Percentiles rank a stretch among this genome's conserved stretches.
Conservation (phyloP, 2,329 filamentous ascomycete species). For the Pyrenophora tritici-repentis region DNA sequence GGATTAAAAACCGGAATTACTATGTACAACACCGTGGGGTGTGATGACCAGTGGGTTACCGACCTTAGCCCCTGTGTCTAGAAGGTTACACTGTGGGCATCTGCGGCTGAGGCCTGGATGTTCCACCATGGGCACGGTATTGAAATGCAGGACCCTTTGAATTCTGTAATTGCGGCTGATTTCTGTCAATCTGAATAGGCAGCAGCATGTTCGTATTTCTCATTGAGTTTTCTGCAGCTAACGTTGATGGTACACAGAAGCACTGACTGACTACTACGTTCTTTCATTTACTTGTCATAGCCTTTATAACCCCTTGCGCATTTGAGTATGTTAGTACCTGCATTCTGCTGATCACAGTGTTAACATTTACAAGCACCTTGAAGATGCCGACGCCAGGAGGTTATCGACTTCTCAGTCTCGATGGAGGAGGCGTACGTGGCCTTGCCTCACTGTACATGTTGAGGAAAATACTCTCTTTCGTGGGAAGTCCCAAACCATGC, state of each 20-base stretch:
- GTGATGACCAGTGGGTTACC: background rate
- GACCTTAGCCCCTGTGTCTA: no score
- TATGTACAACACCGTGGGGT: no score
- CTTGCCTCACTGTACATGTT: conserved; percentile 11
- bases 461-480: conserved; percentile 8
- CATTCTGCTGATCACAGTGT: background rate
- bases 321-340: no score
- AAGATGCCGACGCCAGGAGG: background rate
- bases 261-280: background rate
- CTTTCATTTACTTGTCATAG: background rate
- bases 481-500: conserved; percentile 17
- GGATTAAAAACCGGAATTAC: no score
- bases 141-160: background rate
- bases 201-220: no score
- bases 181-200: no score
- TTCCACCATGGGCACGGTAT: background rate
- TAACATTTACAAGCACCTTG: background rate
- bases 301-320: background rate
- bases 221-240: no score
- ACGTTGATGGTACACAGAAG: no score
- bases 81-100: background rate
- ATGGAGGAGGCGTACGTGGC: conserved; percentile 13
- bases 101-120: background rate
- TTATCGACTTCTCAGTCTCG: conserved; percentile 12
- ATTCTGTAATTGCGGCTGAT: background rate